Base-by-base conservation (phyloP, 768 basidiomycete species). In the Leccinum fibrillosum region DNA sequence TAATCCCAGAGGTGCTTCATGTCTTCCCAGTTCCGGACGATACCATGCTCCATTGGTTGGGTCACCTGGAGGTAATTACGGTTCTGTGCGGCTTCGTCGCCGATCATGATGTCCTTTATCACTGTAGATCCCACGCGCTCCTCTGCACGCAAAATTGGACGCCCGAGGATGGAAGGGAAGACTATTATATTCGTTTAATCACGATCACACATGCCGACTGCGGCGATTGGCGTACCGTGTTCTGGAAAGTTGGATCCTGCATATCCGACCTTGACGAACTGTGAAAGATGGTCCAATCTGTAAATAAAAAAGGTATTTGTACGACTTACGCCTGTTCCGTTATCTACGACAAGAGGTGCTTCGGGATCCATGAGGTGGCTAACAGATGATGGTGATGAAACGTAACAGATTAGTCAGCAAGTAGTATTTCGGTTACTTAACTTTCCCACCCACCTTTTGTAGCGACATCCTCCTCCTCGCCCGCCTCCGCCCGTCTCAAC, bases 1-100 rank as follows among this genome's bases (percentile, higher is more conserved):
- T 98, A 98, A 73, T 99, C 87, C 97, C 97, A 99, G 17, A 98
- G 81, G 67, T 93, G 84, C 70, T 89, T 89, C 97, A 98, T 99
- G 75, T 99, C 97, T 71, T 94, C 92, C 97, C 97, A 99, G 75
- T 98, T 98, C 66, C 90, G 88, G 49, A 99, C 88, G 76, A 99
- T 98, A 44, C 97, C 97, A 73, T 99, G 97, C 72, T 99, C 97
- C 92, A 99, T 94, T 2, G 97, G 97, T 68, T 98, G 97, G 0
- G 94, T 92, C 35, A 99, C 82, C 76, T 98, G 95, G 42, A 99
- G 86, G 77, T 90, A 98, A 71, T 92, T 95, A 50, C 97, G 89
- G 74, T 93, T 89, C 74, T 88, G 83, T 13, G 92, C 92, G 25
- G 97, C 97, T 72, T 97, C 92, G 79, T 98, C 96, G 61, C 97